Base-by-base conservation (phyloP, 305 asterid genomes). In the Plantago coronopus region DNA sequence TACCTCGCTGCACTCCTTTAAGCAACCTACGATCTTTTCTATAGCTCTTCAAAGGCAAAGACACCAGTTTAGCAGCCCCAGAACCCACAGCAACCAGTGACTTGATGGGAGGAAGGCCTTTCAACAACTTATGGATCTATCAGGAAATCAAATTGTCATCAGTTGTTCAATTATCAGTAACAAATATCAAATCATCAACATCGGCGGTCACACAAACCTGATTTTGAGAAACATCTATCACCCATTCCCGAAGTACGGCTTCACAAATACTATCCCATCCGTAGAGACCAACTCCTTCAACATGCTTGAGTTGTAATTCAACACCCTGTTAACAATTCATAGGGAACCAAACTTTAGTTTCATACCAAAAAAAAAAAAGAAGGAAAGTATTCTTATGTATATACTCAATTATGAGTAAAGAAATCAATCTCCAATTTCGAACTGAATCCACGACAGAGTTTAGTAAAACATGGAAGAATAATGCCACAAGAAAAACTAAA, bases 1-100 rank as follows among this genome's bases (percentile, higher is more conserved):
- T 79, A 90, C 99, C 99, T 83, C 97, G 84, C 78, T 94, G 99
- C 90, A 94, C 76, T 77, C 99, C 99, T 79, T 87, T 94, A 61
- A 94, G 79, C 78, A 94, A 69, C 69, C 89, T 86, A 29, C 81
- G 86, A 71, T 94, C 97, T 80, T 82, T 84, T 73, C 68, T 86
- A 74, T 94, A 94, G 85, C 70, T 81, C 83, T 84, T 90, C 79
- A 94, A 46, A 50, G 99, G 99, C 71, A 84, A 62, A 48, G 96
- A 81, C 53, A 88, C 91, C 80, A 94, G 78, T 83, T 94, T 90
- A 63, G 91, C 94, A 78, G 99, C 96, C 75, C 99, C 91, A 67
- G 97, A 87, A 78, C 97, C 86, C 75, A 94, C 97, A 69, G 97
- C 86, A 75, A 94, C 84, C 78, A 94, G 64, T 61, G 99, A 94